phyloP scores from a whole-genome alignment of 768 basidiomycete genomes.

The Lactarius psammicola region DNA sequence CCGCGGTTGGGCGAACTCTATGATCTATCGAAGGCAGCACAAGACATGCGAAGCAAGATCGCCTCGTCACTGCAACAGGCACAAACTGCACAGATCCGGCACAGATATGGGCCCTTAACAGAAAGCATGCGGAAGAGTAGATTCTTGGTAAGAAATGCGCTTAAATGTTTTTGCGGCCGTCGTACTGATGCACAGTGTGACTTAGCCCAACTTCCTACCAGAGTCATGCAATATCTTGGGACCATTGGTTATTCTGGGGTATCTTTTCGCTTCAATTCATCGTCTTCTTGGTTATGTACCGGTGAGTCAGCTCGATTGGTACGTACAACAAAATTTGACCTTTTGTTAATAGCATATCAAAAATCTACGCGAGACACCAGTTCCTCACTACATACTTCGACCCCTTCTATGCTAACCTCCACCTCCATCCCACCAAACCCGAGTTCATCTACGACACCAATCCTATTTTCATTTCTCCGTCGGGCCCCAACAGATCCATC shows the following conservation, averaged over 20 bases:
- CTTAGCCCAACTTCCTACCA: conserved; percentile 27
- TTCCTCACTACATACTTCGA: conserved; percentile 79
- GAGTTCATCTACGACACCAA: conserved; percentile 41
- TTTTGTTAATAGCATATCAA: conserved; percentile 42
- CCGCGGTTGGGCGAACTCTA: conserved; percentile 51
- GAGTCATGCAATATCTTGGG: conserved; percentile 28
- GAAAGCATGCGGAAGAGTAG: conserved; percentile 40
- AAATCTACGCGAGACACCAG: conserved; percentile 48
- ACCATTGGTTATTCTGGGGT: conserved; percentile 38
- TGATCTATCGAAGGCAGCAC: conserved; percentile 51
- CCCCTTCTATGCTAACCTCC: conserved; percentile 71
- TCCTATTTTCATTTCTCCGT: conserved; percentile 34
- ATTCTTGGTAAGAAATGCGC: conserved; percentile 39
- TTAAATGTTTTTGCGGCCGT: neutral
- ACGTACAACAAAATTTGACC: neutral
- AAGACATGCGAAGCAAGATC: conserved; percentile 49
- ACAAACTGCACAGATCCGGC: conserved; percentile 38
- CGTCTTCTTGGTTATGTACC: conserved; percentile 53
- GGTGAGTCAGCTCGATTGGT: conserved; percentile 40
- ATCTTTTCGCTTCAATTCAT: conserved; percentile 46
- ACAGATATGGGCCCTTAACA: conserved; percentile 37
- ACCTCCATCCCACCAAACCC: conserved; percentile 47
- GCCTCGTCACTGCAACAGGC: conserved; percentile 44
- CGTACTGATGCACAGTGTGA: conserved; percentile 1
- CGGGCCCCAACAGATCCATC: conserved; percentile 12